Evolutionary conservation across 345 rosid species (phyloP).

Genomic region (Odontarrhena argentea): DNA sequence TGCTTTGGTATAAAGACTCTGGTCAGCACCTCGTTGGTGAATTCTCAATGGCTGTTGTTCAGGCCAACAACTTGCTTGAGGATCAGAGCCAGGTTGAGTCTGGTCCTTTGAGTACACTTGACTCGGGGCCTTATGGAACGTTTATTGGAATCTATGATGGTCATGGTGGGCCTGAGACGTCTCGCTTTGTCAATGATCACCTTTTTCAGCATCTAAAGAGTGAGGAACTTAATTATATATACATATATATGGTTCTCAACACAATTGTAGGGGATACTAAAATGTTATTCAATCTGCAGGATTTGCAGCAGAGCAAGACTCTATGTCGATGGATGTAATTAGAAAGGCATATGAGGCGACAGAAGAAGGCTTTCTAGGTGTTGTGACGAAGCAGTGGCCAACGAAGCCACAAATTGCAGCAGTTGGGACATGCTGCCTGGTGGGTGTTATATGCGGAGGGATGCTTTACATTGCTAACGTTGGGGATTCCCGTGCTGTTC

Average conservation of each 20-base stretch:
- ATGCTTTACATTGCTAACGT: slow-evolving; percentile 81
- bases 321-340: slow-evolving; percentile 81
- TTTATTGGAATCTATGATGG: slow-evolving; percentile 93
- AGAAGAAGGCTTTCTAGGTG: slow-evolving; percentile 84
- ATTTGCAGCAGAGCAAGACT: slow-evolving; percentile 72
- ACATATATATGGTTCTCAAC: slow-evolving; percentile 35
- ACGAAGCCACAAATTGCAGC: slow-evolving; percentile 94
- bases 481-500: slow-evolving; percentile 95
- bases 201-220: slow-evolving; percentile 90
- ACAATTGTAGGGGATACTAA: slow-evolving; percentile 50
- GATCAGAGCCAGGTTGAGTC: slow-evolving; percentile 98
- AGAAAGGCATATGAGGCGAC: slow-evolving; percentile 89
- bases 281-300: slow-evolving; percentile 56
- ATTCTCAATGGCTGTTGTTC: slow-evolving; percentile 96
- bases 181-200: slow-evolving; percentile 82
- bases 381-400: slow-evolving; percentile 94
- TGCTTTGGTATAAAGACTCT: slow-evolving; percentile 90
- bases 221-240: slow-evolving; percentile 44
- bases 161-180: slow-evolving; percentile 98
- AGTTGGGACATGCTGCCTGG: slow-evolving; percentile 94
- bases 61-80: slow-evolving; percentile 68
- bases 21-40: slow-evolving; percentile 92
- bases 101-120: slow-evolving; percentile 77
- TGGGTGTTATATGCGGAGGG: slow-evolving; percentile 76
- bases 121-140: slow-evolving; percentile 88